phyloP scores from a whole-genome alignment of 179 eudicot genomes.

The Camellia oleifera region DNA sequence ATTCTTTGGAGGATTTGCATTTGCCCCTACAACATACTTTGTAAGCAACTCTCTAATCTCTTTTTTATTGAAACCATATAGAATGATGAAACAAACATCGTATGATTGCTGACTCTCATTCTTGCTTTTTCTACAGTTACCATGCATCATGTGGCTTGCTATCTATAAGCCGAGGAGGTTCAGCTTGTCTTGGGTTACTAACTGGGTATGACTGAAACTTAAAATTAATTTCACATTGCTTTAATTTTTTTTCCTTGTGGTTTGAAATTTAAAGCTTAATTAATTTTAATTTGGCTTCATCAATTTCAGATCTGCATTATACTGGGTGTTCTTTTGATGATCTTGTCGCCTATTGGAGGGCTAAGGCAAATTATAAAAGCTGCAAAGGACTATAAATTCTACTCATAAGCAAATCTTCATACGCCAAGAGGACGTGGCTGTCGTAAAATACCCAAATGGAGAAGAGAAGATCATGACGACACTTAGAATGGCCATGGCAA shows the following conservation, averaged over 20 bases:
- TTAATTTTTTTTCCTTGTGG: neutral
- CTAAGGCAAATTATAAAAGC: conserved; percentile 42
- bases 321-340: conserved; percentile 50
- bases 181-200: conserved; percentile 41
- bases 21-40: conserved; percentile 74
- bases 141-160: conserved; percentile 53
- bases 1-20: conserved; percentile 80
- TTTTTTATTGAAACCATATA: neutral
- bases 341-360: conserved; percentile 60
- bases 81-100: neutral
- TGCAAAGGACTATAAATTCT: conserved; percentile 49
- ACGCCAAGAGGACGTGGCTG: neutral
- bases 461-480: neutral
- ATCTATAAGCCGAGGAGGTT: conserved; percentile 44
- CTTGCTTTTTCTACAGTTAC: conserved; percentile 30
- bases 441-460: neutral
- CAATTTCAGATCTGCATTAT: conserved; percentile 41
- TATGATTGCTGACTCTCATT: neutral
- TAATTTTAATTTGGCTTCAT: neutral
- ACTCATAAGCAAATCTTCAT: conserved; percentile 32
- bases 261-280: neutral
- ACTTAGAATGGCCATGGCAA: neutral
- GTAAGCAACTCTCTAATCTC: conserved; percentile 33
- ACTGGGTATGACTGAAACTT: conserved; percentile 38
- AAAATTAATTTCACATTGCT: neutral